Conservation (phyloP, 345 rosid species). For the Eucalyptus regnans region DNA sequence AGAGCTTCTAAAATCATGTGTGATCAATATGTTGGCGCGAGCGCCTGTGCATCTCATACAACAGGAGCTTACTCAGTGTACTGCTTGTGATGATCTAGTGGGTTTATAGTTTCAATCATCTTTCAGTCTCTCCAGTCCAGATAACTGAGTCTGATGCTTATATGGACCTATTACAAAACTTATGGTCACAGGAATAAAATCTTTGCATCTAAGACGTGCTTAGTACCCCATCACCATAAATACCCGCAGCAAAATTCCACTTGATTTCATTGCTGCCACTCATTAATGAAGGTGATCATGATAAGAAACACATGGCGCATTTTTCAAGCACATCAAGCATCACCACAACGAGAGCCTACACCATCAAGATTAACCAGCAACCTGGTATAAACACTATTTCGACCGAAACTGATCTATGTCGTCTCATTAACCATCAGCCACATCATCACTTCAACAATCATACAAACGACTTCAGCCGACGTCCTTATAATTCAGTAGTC, state of each 20-base stretch:
- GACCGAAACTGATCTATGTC: neutral
- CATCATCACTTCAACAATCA: neutral
- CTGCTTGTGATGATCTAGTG: conserved; percentile 29
- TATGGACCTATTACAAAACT: conserved; percentile 45
- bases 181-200: neutral
- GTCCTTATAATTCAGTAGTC: neutral
- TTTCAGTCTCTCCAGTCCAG: conserved; percentile 74
- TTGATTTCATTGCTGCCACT: neutral
- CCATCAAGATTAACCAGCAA: neutral
- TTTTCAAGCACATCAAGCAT: neutral
- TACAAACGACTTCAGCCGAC: neutral
- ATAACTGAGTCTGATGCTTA: conserved; percentile 58
- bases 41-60: neutral
- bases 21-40: neutral
- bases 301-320: neutral
- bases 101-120: conserved; percentile 69
- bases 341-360: neutral
- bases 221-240: neutral
- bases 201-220: neutral
- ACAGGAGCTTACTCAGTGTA: conserved; percentile 26
- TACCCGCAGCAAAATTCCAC: neutral
- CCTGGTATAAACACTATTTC: neutral
- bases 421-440: neutral
- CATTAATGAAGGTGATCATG: neutral
- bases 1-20: neutral